These are phyloP conservation scores for Rugonectria rugulosa DNA, from an alignment of 2,329 filamentous ascomycete genomes.

Conservation along the genomic window DNA sequence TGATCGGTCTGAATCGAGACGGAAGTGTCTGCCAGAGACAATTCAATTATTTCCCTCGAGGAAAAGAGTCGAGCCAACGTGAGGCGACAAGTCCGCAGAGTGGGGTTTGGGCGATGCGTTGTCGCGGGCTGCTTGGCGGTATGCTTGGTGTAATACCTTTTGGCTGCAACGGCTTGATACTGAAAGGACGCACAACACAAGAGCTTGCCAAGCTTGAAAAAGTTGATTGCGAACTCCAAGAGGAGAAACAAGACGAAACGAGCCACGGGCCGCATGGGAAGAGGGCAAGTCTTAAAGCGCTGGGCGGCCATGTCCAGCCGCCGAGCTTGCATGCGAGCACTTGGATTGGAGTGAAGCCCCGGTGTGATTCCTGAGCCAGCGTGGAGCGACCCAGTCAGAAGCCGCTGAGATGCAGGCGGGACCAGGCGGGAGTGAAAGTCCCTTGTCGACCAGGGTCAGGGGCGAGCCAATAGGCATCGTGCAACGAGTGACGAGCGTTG, in stretches of 20 bases:
- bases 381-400: slow-evolving; percentile 40
- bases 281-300: slow-evolving; percentile 38
- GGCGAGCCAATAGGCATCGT: slow-evolving; percentile 28
- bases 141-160: neutral
- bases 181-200: neutral
- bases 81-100: neutral
- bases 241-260: slow-evolving; percentile 20
- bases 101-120: neutral
- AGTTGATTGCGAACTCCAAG: slow-evolving; percentile 17
- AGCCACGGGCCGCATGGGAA: slow-evolving; percentile 29
- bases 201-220: slow-evolving; percentile 5
- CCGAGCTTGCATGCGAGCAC: slow-evolving; percentile 34
- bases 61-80: neutral
- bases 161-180: neutral
- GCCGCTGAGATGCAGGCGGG: slow-evolving; percentile 23
- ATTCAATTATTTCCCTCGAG: neutral
- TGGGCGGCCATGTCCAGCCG: slow-evolving; percentile 34
- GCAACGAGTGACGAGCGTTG: slow-evolving; percentile 13
- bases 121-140: neutral
- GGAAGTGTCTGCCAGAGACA: slow-evolving; percentile 18
- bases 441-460: slow-evolving; percentile 24
- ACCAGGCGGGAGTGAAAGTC: slow-evolving; percentile 31
- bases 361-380: slow-evolving; percentile 38
- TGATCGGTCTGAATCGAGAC: too few species aligned
- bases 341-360: slow-evolving; percentile 26